Conservation (phyloP, 2,329 filamentous ascomycete species). For the Metarhizium album region DNA sequence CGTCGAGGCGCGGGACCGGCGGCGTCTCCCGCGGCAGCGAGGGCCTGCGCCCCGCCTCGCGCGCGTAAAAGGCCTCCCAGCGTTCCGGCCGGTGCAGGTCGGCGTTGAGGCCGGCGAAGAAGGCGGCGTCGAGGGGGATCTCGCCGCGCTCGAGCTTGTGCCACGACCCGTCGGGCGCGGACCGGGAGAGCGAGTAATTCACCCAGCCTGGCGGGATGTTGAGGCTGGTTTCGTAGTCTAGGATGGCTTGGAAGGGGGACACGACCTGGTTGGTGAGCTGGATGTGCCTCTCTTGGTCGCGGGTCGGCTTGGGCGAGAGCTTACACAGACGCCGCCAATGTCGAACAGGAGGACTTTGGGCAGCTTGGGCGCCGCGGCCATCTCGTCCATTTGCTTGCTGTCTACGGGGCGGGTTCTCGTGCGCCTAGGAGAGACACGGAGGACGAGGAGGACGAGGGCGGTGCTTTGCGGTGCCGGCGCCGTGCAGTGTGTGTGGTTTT, state of each 20-base stretch:
- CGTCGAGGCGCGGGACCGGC: conserved; percentile 62
- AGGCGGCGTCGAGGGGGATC: conserved; percentile 61
- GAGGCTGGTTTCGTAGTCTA: conserved; percentile 73
- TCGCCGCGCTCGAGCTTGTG: conserved; percentile 79
- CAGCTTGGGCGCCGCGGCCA: conserved; percentile 31
- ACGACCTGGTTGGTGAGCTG: conserved; percentile 49
- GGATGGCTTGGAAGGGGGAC: conserved; percentile 85
- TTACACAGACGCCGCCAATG: conserved; percentile 92
- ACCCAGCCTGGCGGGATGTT: conserved; percentile 81
- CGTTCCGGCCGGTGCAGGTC: conserved; percentile 58
- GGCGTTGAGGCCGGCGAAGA: conserved; percentile 63
- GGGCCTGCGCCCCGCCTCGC: conserved; percentile 31
- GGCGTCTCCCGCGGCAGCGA: conserved; percentile 35
- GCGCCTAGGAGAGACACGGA: conserved; percentile 1
- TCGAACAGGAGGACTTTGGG: conserved; percentile 82
- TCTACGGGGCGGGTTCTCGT: conserved; percentile 7
- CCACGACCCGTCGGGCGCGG: conserved; percentile 73
- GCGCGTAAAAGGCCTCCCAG: conserved; percentile 57
- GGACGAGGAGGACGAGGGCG: not conserved
- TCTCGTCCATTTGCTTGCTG: conserved; percentile 22
- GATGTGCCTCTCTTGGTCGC: not conserved
- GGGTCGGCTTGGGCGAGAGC: conserved; percentile 26
- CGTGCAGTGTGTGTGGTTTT: not conserved
- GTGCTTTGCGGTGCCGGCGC: not conserved
- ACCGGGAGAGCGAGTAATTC: conserved; percentile 77